Evolutionary conservation across 2,329 filamentous ascomycete genomes (phyloP).

Genomic region (Botrytis porri): DNA sequence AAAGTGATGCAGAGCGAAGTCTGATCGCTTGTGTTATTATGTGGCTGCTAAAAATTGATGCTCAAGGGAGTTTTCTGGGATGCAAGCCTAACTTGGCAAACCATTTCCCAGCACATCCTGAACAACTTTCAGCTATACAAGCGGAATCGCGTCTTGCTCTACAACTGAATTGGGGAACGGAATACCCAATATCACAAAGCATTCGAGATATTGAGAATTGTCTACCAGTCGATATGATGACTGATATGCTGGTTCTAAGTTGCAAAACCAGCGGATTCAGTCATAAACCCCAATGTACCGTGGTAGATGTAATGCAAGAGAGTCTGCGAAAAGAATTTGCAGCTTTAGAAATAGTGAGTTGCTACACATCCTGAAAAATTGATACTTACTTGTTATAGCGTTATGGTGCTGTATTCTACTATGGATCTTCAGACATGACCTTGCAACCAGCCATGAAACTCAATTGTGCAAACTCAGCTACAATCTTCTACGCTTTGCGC

Average conservation of each 20-base stretch:
- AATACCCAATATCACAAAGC: conserved; percentile 24
- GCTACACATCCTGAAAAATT: not conserved
- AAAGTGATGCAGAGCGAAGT: conserved; percentile 10
- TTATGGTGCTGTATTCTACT: conserved; percentile 18
- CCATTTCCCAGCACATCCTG: conserved; percentile 19
- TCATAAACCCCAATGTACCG: not conserved
- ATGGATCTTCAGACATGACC: conserved; percentile 23
- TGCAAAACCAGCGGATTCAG: conserved; percentile 10
- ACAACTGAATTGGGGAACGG: conserved; percentile 22
- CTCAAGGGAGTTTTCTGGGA: conserved; percentile 23
- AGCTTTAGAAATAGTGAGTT: conserved; percentile 10
- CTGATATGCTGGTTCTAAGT: conserved; percentile 20
- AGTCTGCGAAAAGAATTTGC: not conserved
- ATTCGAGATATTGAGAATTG: conserved; percentile 25
- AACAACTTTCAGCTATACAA: conserved; percentile 12
- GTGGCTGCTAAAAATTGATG: conserved; percentile 25
- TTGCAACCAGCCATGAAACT: conserved; percentile 23
- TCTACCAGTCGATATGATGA: conserved; percentile 25
- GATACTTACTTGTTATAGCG: not conserved
- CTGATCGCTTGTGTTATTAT: conserved; percentile 20
- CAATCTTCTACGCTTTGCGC: conserved; percentile 19
- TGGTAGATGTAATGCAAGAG: not conserved
- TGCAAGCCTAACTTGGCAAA: conserved; percentile 20
- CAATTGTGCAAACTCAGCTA: conserved; percentile 22
- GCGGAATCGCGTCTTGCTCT: conserved; percentile 21